Base-by-base conservation (phyloP, 352 stramenopile genomes). In the Bremia lactucae region DNA sequence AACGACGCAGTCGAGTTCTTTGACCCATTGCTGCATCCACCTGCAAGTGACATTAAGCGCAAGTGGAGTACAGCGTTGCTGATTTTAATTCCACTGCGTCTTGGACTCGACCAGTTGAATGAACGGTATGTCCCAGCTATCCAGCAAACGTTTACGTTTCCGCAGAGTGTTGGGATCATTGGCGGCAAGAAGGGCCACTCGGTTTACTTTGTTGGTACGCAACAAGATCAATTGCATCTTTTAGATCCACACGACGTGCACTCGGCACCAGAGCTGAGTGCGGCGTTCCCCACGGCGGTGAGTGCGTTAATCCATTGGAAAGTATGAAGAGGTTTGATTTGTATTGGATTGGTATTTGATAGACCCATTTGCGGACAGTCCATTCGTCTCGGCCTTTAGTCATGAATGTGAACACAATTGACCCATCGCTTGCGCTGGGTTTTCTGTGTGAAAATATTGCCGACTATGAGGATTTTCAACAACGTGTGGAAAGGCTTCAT, bases 171-270 rank as follows among this genome's bases (percentile, higher is more conserved):
- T 14, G 93, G 93, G 6, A 94, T 98, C 53, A 82, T 98, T 22
- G 93, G 93, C 28, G 93, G 93, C 43, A 95, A 94, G 49, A 94
- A 94, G 25, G 72, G 88, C 6, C 87, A 96, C 63, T 96, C 93
- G 8, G 79, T 97, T 35, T 98, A 96, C 66, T 98, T 97, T 75
- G 95, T 97, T 25, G 91, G 88, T 21, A 72, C 85, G 4, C 77
- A 94, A 48, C 72, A 80, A 4, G 65, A 87, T 45, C 73, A 79
- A 19, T 49, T 96, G 31, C 76, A 87, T 42, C 54, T 91, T 11
- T 53, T 95, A 11, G 83, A 96, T 42, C 83, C 85, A 23, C 87
- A 96, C 41, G 65, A 80, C 22, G 72, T 83, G n/a, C 69, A 85
- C 22, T 64, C 60, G 9, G 68, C 65, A 4, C 59, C 55, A n/a